Evolutionary conservation across 2,329 filamentous ascomycete species (phyloP).

Genomic region (Cryphonectria radicalis): DNA sequence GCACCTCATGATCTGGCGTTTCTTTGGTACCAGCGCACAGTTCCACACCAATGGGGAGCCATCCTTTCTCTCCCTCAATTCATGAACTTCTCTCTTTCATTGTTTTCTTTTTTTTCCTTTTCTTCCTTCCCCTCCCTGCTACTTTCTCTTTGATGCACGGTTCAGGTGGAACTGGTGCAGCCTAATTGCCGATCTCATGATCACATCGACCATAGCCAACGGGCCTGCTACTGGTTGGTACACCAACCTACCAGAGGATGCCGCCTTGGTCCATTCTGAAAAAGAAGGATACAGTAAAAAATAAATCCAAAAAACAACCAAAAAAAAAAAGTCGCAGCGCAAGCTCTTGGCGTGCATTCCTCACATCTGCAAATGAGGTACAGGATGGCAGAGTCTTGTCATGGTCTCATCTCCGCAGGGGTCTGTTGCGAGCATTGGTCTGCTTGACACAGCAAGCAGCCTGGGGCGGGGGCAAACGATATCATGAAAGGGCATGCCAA

Average conservation of each 20-base stretch:
- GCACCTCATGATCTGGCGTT: conserved; percentile 51
- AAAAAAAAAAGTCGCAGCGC: conserved; percentile 11
- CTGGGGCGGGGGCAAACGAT: neutral
- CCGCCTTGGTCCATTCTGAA: conserved; percentile 20
- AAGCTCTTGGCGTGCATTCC: conserved; percentile 17
- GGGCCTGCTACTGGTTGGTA: conserved; percentile 11
- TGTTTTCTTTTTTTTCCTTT: conserved; percentile 27
- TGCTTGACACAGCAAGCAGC: conserved; percentile 8
- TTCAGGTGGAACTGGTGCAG: neutral
- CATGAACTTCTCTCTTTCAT: conserved; percentile 29
- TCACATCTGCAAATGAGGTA: conserved; percentile 12
- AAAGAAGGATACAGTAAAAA: conserved; percentile 18
- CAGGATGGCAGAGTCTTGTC: conserved; percentile 14
- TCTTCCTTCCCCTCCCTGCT: conserved; percentile 26
- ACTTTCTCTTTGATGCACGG: neutral
- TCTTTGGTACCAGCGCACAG: conserved; percentile 15
- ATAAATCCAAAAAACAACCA: conserved; percentile 27
- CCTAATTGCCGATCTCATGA: conserved; percentile 23
- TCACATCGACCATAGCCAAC: neutral
- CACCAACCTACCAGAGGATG: neutral
- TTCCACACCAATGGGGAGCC: neutral
- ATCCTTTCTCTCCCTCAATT: conserved; percentile 26
- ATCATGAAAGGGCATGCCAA: conserved; percentile 13
- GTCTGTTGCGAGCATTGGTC: conserved; percentile 6
- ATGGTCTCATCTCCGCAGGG: conserved; percentile 8